Evolutionary conservation across 495 filamentous ascomycete species (phyloP), one percentile per base, ranked within the genome.

Genomic region (Talaromyces trachyspermus): DNA sequence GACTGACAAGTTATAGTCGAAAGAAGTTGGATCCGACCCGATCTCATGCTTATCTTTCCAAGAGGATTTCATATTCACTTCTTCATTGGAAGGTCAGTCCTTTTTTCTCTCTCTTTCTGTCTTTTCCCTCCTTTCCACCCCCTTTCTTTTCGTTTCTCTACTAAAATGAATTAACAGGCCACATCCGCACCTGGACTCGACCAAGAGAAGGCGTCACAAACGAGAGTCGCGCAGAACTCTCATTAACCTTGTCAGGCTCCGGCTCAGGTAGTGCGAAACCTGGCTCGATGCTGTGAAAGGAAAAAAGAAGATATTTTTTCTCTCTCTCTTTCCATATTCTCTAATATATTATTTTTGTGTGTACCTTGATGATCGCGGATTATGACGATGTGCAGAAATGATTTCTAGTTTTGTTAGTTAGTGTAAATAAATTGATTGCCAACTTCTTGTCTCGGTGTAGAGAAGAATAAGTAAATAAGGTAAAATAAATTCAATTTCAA

Each of bases 1-100:
- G 46, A 20, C 50, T 47, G 27, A 59, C 30, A 39, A 30, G 20
- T 26, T 43, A 32, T 51, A 89, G 86, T 86, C 83, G 14, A 96
- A 97, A 71, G 71, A 74, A 5, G 77, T 95, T 19, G 91, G 95
- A 56, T 75, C 81, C 48, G 86, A 97, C 61, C 90, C 89, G 42
- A 71, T 94, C 39, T 85, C 78, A 58, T 95, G 91, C 86, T 58
- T 98, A 14, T 83, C 81, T 9, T 98, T 98, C 57, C 87, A 89
- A 50, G 85, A 95, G 62, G 82, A 95, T 57, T 84, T 82, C 22
- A 90, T 98, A 35, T 79, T 96, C 55, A 95, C 88, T n/a, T 85
- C 86, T 48, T 96, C 89, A 58, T 81, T 84, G 54, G 80, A 80
- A 66, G 89, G 89, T 92, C 66, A 63, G 78, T 64, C 42, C 49